phyloP scores from a whole-genome alignment of 495 filamentous ascomycete genomes.

The Neurospora pannonica region DNA sequence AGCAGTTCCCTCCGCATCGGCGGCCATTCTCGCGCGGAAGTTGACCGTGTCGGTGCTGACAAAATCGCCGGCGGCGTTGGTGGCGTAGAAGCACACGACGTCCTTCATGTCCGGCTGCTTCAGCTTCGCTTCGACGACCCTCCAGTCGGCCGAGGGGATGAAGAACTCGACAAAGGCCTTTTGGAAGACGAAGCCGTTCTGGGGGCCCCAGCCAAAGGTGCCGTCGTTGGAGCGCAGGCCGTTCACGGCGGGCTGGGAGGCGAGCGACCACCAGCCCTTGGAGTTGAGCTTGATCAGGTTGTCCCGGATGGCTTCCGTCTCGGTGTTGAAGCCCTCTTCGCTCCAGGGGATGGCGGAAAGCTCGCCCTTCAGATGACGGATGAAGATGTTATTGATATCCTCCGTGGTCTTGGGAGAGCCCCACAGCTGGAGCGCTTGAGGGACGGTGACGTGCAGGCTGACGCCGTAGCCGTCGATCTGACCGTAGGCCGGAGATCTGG shows the following conservation, averaged over 20 bases:
- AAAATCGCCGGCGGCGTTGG: slow-evolving; percentile 62
- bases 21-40: slow-evolving; percentile 3
- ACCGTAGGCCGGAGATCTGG: slow-evolving; percentile 80
- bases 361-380: slow-evolving; percentile 65
- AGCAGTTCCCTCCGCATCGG: slow-evolving; percentile 2
- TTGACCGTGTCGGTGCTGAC: slow-evolving; percentile 47
- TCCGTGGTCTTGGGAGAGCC: slow-evolving; percentile 55
- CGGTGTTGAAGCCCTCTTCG: slow-evolving; percentile 77
- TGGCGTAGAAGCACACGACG: slow-evolving; percentile 77
- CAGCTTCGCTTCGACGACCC: slow-evolving; percentile 51
- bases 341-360: slow-evolving; percentile 81
- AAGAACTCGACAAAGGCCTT: slow-evolving; percentile 98
- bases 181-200: slow-evolving; percentile 91
- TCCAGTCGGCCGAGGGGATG: slow-evolving; percentile 61
- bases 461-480: slow-evolving; percentile 95
- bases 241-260: slow-evolving; percentile 92
- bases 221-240: slow-evolving; percentile 63
- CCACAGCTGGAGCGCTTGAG: slow-evolving; percentile 76
- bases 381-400: slow-evolving; percentile 73
- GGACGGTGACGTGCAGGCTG: slow-evolving; percentile 68
- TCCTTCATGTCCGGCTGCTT: slow-evolving; percentile 42
- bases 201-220: slow-evolving; percentile 92
- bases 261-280: slow-evolving; percentile 92
- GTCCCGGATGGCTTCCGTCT: slow-evolving; percentile 69
- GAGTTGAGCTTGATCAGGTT: slow-evolving; percentile 66